Base-by-base conservation (phyloP, 164 flowering plant species). In the Brasenia schreberi region DNA sequence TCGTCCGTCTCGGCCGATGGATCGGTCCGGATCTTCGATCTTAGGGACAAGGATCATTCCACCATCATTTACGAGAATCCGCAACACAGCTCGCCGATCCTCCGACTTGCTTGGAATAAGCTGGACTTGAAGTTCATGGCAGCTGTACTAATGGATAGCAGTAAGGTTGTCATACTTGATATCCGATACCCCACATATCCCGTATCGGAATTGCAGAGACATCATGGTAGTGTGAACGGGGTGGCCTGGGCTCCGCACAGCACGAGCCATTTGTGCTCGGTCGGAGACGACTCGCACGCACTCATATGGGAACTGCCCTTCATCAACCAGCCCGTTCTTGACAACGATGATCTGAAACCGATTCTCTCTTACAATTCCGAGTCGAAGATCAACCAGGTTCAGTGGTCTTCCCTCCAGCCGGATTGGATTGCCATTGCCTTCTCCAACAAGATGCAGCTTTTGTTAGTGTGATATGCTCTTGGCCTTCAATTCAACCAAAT, bases 1-100 rank as follows among this genome's bases (percentile, higher is more conserved):
- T 94, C 97, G 0, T 93, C 98, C 9, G 97, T 89, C 7, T 93
- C 98, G 0, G 98, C 96, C 3, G 97, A 93, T 70, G 98, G 97
- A 18, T 90, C 97, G 0, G 96, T 93, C 16, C 75, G 98, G 70
- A 85, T 90, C 27, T 93, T 93, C 70, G 97, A 90, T 72, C 67
- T 93, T 61, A 68, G 97, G 42, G 97, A 93, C 69, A 93, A 93
- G 77, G 97, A 93, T 76, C 98, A 93, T 67, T 90, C 97, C 5
- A 93, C 98, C 0, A 93, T 93, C n/a, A 82, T 93, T 11, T 93
- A 90, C 58, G 96, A 93, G 82, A 86, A 90, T 62, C 90, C 98
- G 0, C 80, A 77, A 66, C 94, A 92, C 0, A 94, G 87, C 58
- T 85, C 95, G 1, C 96, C 96, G 0, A 67, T 93, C 75, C 80